A percentile compares a stretch with the other conserved stretches of the same genome.
Conservation (phyloP, 2,329 filamentous ascomycete species). For the Aspergillus intermedius region DNA sequence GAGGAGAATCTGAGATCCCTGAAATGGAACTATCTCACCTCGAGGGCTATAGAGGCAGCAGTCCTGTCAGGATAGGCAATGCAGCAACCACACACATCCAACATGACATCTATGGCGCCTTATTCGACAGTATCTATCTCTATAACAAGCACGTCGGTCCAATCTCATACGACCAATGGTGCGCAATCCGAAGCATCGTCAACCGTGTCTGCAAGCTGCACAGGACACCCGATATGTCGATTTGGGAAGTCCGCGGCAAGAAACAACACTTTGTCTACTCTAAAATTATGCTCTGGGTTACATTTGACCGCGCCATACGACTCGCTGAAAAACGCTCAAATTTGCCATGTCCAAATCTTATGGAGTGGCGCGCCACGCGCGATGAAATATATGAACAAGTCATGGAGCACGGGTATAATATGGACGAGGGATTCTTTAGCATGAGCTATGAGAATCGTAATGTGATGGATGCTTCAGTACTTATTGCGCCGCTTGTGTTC, state of each 20-base stretch:
- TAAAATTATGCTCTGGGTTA: conserved; percentile 77
- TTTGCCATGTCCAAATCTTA: conserved; percentile 65
- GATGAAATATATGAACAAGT: conserved; percentile 67
- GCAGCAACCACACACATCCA: conserved; percentile 70
- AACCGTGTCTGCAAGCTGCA: conserved; percentile 66
- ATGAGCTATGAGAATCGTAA: conserved; percentile 69
- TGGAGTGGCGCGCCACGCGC: conserved; percentile 58
- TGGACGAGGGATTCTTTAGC: conserved; percentile 61
- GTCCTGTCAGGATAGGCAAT: conserved; percentile 69
- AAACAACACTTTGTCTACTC: conserved; percentile 74
- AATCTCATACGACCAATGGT: conserved; percentile 69
- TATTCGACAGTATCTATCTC: conserved; percentile 70
- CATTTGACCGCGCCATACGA: conserved; percentile 69
- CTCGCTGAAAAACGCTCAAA: conserved; percentile 64
- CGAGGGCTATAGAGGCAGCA: conserved; percentile 64
- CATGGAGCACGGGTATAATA: conserved; percentile 72
- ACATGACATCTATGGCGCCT: conserved; percentile 72
- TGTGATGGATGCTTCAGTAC: conserved; percentile 65
- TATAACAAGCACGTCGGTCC: conserved; percentile 76
- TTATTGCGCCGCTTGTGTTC: conserved; percentile 72
- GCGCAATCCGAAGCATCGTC: conserved; percentile 60
- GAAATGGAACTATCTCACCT: conserved; percentile 63
- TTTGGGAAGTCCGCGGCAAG: conserved; percentile 72
- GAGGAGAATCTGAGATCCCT: conserved; percentile 66
- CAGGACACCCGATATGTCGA: conserved; percentile 68